Percentiles rank a stretch among this genome's conserved stretches.
phyloP scores from a whole-genome alignment of 108 stramenopile species.

The Nannochloropsis granulata region DNA sequence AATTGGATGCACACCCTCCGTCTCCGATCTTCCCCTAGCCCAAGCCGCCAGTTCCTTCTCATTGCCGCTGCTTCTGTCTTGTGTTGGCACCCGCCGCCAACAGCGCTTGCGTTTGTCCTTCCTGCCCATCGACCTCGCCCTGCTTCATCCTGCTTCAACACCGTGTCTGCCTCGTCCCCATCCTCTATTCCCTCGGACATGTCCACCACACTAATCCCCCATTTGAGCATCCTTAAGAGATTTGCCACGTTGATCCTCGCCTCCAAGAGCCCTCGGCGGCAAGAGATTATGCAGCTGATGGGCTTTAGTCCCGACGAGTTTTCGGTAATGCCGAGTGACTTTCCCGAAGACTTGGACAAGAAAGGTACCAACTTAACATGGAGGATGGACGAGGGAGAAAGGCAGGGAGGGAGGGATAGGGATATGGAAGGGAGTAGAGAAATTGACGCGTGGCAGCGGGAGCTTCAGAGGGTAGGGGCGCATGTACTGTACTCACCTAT shows the following conservation, averaged over 20 bases:
- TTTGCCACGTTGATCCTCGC: constrained; percentile 11
- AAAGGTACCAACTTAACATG: not conserved
- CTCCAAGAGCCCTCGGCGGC: constrained; percentile 20
- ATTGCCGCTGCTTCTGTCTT: not conserved
- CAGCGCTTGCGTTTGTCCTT: too few relatives aligned
- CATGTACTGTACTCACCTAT: too few relatives aligned
- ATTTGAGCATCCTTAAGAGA: not conserved
- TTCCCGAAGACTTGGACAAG: constrained; percentile 34
- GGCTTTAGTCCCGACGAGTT: constrained; percentile 1
- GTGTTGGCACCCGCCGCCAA: not conserved
- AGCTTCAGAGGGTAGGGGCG: too few relatives aligned
- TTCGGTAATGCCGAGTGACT: constrained; percentile 19
- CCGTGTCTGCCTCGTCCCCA: not conserved
- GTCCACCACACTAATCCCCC: not conserved
- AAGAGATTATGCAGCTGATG: constrained; percentile 21
- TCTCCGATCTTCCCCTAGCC: not conserved
- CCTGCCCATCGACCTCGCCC: too few relatives aligned
- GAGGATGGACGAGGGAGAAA: too few relatives aligned
- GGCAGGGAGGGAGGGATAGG: too few relatives aligned
- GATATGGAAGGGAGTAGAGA: too few relatives aligned
- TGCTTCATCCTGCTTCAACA: too few relatives aligned
- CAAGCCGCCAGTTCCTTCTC: not conserved
- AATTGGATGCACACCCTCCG: too few relatives aligned
- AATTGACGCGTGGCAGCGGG: too few relatives aligned
- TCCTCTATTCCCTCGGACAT: not conserved